A percentile compares a stretch with the other conserved stretches of the same genome.
Conservation (phyloP, 2,329 filamentous ascomycete species). For the Microcyclospora pomicola region DNA sequence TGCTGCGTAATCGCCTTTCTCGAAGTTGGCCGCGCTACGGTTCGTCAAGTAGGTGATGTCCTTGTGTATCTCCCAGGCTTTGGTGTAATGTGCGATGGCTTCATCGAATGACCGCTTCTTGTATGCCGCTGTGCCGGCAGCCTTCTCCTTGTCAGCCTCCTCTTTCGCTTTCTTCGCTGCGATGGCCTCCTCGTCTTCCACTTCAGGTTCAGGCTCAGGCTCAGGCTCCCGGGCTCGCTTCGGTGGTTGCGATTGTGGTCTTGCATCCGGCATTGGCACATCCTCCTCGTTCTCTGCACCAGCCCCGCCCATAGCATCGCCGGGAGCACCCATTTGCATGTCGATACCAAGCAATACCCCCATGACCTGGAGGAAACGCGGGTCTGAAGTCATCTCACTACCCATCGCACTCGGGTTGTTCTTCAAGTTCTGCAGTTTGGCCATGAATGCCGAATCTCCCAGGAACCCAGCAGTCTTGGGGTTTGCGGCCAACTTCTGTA, state of each 20-base stretch:
- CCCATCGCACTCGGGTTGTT: conserved; percentile 67
- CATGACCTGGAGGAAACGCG: conserved; percentile 84
- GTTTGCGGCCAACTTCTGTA: conserved; percentile 82
- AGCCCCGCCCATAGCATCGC: conserved; percentile 19
- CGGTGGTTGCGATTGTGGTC: conserved; percentile 37
- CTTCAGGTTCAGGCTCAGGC: conserved; percentile 51
- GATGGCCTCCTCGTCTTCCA: conserved; percentile 66
- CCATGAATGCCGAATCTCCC: conserved; percentile 75
- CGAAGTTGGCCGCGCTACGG: conserved; percentile 81
- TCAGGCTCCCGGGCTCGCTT: conserved; percentile 50
- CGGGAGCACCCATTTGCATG: conserved; percentile 46
- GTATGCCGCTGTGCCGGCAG: conserved; percentile 83
- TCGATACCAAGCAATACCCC: conserved; percentile 88
- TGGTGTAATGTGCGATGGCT: conserved; percentile 85
- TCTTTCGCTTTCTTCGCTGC: conserved; percentile 85
- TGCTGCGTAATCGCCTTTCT: conserved; percentile 87
- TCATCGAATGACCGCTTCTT: conserved; percentile 97
- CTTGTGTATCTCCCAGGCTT: conserved; percentile 89
- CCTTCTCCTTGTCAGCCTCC: conserved; percentile 89
- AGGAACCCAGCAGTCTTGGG: conserved; percentile 80
- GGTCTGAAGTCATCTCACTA: conserved; percentile 65
- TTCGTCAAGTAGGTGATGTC: conserved; percentile 98
- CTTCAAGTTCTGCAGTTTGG: conserved; percentile 69
- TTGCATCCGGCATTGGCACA: conserved; percentile 64
- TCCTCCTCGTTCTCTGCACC: conserved; percentile 50